Base-by-base conservation (phyloP, 2,329 filamentous ascomycete species). In the Clarireedia monteithiana region DNA sequence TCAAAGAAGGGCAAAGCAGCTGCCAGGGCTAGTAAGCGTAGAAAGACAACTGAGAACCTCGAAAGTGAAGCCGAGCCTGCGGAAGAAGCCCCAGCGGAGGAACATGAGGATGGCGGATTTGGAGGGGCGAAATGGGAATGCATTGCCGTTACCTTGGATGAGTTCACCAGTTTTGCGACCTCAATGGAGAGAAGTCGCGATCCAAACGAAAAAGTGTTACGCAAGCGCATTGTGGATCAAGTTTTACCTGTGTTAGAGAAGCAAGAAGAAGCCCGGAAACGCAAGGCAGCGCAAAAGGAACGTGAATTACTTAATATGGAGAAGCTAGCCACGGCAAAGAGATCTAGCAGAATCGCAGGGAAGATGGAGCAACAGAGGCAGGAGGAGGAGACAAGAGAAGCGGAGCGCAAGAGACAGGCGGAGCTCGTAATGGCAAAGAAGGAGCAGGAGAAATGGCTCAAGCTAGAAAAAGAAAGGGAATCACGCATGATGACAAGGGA, bases 251-350 rank as follows among this genome's bases (percentile, higher is more conserved):
- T 95, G 39, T 80, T 99, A 14, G 86, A 95, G 70, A 88, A 88
- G 66, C 84, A 88, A 62, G 83, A 86, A 63, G 81, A 91, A 64
- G 81, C 84, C 30, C 84, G 85, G 59, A 91, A 92, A 70, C 74
- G 83, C 73, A 79, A 89, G 75, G 76, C 86, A 50, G 65, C 75
- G 3, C 80, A 84, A 59, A 77, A 86, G 64, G 83, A 95, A 68
- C 89, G 85, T 60, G 92, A 97, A 66, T 72, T 95, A 23, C 76
- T 90, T 52, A 90, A 84, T 63, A 72, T 95, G 62, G 86, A 92
- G 64, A 92, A 94, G 69, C 80, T 97, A 73, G 90, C 90, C n/a
- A 89, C 86, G 56, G 92, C 94, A 4, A 99, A 99, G 73, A 80
- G 94, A 60, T 99, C 94, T 0, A 95, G 89, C 66, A 84, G 94